A percentile compares a stretch with the other conserved stretches of the same genome.
Evolutionary conservation across 306 rosid genomes (phyloP).

Genomic region (Phaseolus lunatus): DNA sequence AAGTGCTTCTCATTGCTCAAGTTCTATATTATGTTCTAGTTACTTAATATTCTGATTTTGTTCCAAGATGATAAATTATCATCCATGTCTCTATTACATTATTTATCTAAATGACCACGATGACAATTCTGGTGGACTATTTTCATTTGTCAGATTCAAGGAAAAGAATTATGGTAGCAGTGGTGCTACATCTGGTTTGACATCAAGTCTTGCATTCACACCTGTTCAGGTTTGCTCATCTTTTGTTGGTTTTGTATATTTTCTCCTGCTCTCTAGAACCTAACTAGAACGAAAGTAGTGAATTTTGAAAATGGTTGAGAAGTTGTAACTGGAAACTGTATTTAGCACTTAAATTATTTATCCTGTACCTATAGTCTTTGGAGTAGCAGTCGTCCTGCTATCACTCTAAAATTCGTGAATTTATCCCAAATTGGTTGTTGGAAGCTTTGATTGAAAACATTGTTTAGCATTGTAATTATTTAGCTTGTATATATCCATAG

Average conservation of each 20-base stretch:
- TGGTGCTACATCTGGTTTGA: constrained; percentile 94
- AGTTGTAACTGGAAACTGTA: constrained; percentile 12
- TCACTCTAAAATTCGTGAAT: no score
- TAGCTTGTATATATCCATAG: no score
- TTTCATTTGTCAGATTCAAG: constrained; percentile 73
- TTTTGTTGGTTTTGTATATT: constrained; percentile 10
- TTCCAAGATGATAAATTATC: constrained; percentile 16
- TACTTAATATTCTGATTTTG: constrained; percentile 10
- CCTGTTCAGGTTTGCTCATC: constrained; percentile 84
- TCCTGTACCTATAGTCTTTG: no score
- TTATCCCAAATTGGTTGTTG: no score
- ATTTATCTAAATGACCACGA: constrained; percentile 9
- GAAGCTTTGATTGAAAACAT: no score
- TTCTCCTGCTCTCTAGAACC: constrained; percentile 21
- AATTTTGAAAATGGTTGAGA: neutral
- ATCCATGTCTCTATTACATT: constrained; percentile 4
- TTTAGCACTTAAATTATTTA: neutral
- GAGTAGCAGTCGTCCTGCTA: no score
- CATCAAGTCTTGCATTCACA: constrained; percentile 93
- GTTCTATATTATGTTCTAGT: constrained; percentile 23
- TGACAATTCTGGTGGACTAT: constrained; percentile 28
- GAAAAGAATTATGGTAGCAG: constrained; percentile 85
- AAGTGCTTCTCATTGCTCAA: constrained; percentile 37
- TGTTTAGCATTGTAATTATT: no score
- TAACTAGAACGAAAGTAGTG: neutral